A percentile compares a stretch with the other conserved stretches of the same genome.
phyloP scores from a whole-genome alignment of 2,329 filamentous ascomycete species.

The Exophiala spinifera region DNA sequence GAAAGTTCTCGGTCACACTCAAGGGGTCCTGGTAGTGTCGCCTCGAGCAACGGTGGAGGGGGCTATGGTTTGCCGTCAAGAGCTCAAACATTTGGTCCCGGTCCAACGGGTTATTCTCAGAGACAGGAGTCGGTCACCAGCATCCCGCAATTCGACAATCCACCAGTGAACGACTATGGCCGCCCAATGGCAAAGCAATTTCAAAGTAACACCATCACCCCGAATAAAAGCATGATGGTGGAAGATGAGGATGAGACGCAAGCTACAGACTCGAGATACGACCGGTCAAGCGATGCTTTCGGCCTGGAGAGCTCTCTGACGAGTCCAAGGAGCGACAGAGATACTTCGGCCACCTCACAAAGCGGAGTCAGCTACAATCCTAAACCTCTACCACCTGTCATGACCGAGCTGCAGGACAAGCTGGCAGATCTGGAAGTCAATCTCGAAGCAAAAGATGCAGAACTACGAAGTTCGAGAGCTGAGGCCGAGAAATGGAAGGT shows the following conservation, averaged over 20 bases:
- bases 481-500: slow-evolving; percentile 62
- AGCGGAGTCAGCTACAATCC: slow-evolving; percentile 57
- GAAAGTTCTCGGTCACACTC: slow-evolving; percentile 64
- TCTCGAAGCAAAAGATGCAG: slow-evolving; percentile 68
- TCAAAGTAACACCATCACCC: slow-evolving; percentile 92
- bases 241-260: slow-evolving; percentile 81
- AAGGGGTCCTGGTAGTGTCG: slow-evolving; percentile 60
- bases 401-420: slow-evolving; percentile 71
- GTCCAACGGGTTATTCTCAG: slow-evolving; percentile 12
- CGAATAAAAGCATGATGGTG: slow-evolving; percentile 96
- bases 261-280: slow-evolving; percentile 55
- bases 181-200: slow-evolving; percentile 83
- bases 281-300: slow-evolving; percentile 62
- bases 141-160: slow-evolving; percentile 22
- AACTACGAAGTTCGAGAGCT: slow-evolving; percentile 50
- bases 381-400: slow-evolving; percentile 74
- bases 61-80: slow-evolving; percentile 33
- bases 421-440: slow-evolving; percentile 67
- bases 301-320: slow-evolving; percentile 51
- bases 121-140: slow-evolving; percentile 16
- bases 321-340: slow-evolving; percentile 42
- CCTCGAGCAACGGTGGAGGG: slow-evolving; percentile 38
- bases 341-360: slow-evolving; percentile 48
- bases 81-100: slow-evolving; percentile 23
- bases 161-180: slow-evolving; percentile 58